Evolutionary conservation across 129 eudicot genomes (phyloP), one percentile per base, ranked within the genome.

Genomic region (sunflower (Helianthus annuus)): DNA sequence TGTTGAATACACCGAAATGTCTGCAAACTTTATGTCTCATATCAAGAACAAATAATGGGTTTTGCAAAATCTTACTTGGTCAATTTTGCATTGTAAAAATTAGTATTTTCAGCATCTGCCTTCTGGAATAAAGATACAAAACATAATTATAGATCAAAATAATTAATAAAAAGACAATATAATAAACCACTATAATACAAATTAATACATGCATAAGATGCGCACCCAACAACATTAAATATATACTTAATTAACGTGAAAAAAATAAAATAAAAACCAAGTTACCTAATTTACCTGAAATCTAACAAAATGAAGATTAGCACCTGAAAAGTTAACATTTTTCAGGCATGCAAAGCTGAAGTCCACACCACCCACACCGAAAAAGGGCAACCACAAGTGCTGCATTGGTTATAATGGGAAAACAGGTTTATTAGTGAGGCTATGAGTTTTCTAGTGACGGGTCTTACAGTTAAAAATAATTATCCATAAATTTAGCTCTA

Each of bases 261-360:
- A 27, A 1, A n/a, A n/a, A n/a, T n/a, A 27, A 27, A 27, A 19
- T 19, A 19, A 27, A 1, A 17, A 12, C 64, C 51, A 62, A 48
- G 51, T 63, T 6, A 64, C 13, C 42, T 7, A 66, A 45, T 55
- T 69, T 73, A 91, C 97, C 92, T 78, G 83, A 76, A 92, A 92
- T 68, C 89, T 92, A 13, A 96, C 98, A 64, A 88, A 82, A 48
- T 89, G 95, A 79, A 92, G 98, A 83, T 85, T 82, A 66, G 98
- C 94, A 56, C 95, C 95, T 58, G 98, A 92, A 74, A 92, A 92
- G 90, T 87, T 89, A 29, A 92, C 98, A 42, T 79, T 84, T 72
- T 80, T 87, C 16, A 92, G 85, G 79, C 95, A 83, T 46, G 98
- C 96, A 78, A 81, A 87, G 65, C 98, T 92, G 79, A 92, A 92